Evolutionary conservation across 371 early-diverging fungal species (phyloP), one percentile per base, ranked within the genome.

Genomic region (Gilbertella persicaria): DNA sequence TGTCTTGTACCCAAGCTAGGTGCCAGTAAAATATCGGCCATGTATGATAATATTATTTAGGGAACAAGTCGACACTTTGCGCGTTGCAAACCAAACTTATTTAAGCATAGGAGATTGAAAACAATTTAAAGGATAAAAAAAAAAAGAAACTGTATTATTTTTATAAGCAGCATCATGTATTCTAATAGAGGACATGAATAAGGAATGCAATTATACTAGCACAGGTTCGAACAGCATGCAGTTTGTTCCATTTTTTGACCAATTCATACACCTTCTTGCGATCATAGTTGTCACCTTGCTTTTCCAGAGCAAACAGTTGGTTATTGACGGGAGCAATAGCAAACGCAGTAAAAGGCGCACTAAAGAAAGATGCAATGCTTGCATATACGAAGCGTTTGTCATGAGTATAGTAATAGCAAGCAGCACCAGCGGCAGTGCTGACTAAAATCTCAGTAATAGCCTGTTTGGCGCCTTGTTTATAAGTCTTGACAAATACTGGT

Each of bases 241-340:
- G 17, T 16, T 17, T 41, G 4, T 39, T 36, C 64, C 64, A 64
- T 36, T 58, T 48, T 0, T 23, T 36, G 3, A 64, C 25, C 2
- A 54, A 44, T 3, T 16, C 9, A 10, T 50, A 25, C 0, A 58
- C 58, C 17, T 54, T 33, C 5, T 55, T 41, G 2, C 45, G 37
- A 30, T 64, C 51, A 38, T 53, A 55, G 7, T 26, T 25, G 8
- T 33, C 26, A 13, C 46, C 51, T 16, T 35, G 19, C 10, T 64
- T 50, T 13, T 54, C 50, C 45, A 64, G 12, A 10, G 58, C 59
- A 55, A 64, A 58, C 9, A 64, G 19, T 20, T 54, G 35, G 23
- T 64, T 64, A 13, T 64, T 64, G 26, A 54, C 28, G 19, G 59
- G 64, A 5, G 37, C 50, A 7, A 64, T 64, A 20, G 50, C 40